Percentiles rank a stretch among this genome's conserved stretches.
Evolutionary conservation across 2,329 filamentous ascomycete genomes (phyloP).

Genomic region (Fulvia fulva): DNA sequence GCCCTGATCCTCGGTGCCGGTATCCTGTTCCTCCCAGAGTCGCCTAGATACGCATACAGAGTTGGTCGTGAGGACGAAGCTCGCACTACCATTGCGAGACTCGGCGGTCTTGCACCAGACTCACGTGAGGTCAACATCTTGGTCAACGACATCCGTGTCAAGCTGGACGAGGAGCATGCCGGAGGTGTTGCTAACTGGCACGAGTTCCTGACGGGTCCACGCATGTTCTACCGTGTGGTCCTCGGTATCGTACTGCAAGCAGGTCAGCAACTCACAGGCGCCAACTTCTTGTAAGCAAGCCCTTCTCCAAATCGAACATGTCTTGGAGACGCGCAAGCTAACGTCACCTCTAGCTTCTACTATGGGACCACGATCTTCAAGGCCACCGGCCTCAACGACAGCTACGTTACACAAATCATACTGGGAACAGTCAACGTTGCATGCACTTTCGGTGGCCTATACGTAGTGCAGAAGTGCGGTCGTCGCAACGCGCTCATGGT

Average conservation of each 20-base stretch:
- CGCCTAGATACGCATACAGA: slow-evolving; percentile 31
- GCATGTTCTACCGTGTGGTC: slow-evolving; percentile 31
- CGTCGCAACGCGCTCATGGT: slow-evolving; percentile 46
- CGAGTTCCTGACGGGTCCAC: slow-evolving; percentile 29
- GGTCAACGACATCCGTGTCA: slow-evolving; percentile 31
- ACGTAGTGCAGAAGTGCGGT: slow-evolving; percentile 48
- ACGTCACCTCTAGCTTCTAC: slow-evolving; percentile 22
- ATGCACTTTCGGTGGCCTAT: slow-evolving; percentile 47
- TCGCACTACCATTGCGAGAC: slow-evolving; percentile 28
- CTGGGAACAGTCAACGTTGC: slow-evolving; percentile 47
- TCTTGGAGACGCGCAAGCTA: not conserved
- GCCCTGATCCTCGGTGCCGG: slow-evolving; percentile 32
- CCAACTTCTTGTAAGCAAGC: slow-evolving; percentile 29
- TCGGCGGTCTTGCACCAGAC: slow-evolving; percentile 26
- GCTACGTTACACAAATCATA: slow-evolving; percentile 47
- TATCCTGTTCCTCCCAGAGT: slow-evolving; percentile 33
- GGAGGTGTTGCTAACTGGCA: slow-evolving; percentile 24
- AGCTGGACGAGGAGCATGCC: slow-evolving; percentile 30
- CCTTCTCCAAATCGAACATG: not conserved
- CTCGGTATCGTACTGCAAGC: slow-evolving; percentile 32
- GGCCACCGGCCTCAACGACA: slow-evolving; percentile 34
- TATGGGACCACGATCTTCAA: slow-evolving; percentile 41
- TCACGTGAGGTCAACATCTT: slow-evolving; percentile 26
- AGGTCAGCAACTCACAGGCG: slow-evolving; percentile 41
- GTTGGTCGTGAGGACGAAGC: slow-evolving; percentile 31